Evolutionary conservation across 768 basidiomycete genomes (phyloP), one percentile per base, ranked within the genome.

Genomic region (Termitomyces sp.): DNA sequence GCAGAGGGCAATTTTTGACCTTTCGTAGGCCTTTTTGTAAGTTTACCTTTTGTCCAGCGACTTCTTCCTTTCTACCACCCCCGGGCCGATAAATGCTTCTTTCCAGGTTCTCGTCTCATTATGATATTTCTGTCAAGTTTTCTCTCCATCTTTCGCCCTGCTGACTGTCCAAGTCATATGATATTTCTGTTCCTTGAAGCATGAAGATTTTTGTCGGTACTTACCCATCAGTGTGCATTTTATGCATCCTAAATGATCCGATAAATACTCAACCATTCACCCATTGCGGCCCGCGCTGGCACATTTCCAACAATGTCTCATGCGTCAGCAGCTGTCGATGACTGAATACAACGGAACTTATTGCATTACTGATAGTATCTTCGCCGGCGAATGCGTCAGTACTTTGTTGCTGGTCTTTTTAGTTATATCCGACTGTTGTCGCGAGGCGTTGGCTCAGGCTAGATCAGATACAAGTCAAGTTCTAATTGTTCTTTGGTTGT

Each of bases 1-100:
- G 73, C 75, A 77, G 72, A 71, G 78, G 71, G 78, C 79, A 35
- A 35, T 33, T 10, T 10, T 23, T 23, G 23, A 23, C 23, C 23
- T 1, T 23, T 23, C 1, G 23, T 23, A 23, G 2, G 23, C 23
- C 23, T 23, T 33, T 33, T 33, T 33, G 10, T 1, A 33, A 33
- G 10, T 33, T 33, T 10, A 3, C 9, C 10, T 10, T 9, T 10
- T 9, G 31, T 33, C 10, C 9, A 23, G 23, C 2, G 23, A 23
- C 1, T 23, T 23, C 23, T 23, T 23, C 2, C 2, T 23, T 23
- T 23, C 23, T 23, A 23, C 23, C 23, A 23, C 23, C 23, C 23
- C 23, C 23, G 1, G 23, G 23, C 23, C 23, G 23, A 23, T 23
- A 23, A 30, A 30, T 30, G 30, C 30, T 3, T 30, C 7, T 30